Conservation (phyloP, 805 yeast species). For the Lipomyces kockii region DNA sequence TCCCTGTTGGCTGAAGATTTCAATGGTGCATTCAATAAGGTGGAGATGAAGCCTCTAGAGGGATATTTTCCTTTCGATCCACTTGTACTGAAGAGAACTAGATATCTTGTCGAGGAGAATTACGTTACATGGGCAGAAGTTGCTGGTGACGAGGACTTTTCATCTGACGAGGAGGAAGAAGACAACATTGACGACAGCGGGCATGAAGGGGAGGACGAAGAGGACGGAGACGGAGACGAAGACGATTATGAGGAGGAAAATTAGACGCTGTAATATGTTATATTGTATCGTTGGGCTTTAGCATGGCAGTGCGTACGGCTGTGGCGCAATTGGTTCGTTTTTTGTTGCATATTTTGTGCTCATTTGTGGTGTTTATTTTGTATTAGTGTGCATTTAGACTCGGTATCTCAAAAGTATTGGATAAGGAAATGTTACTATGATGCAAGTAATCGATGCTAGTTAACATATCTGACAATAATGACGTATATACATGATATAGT, state of each 20-base stretch:
- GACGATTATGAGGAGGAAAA: slow-evolving; percentile 10
- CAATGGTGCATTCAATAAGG: slow-evolving; percentile 4
- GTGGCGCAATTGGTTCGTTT: not conserved
- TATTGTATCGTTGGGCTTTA: not conserved
- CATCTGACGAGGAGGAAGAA: slow-evolving; percentile 52
- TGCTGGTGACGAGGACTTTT: slow-evolving; percentile 58
- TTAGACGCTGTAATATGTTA: not conserved
- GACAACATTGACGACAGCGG: slow-evolving; percentile 47
- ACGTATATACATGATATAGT: not conserved
- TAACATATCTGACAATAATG: not conserved
- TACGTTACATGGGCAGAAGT: slow-evolving; percentile 86
- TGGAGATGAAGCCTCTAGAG: slow-evolving; percentile 61
- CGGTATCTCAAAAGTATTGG: not conserved
- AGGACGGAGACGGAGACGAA: slow-evolving; percentile 33
- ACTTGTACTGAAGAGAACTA: slow-evolving; percentile 66
- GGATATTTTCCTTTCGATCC: slow-evolving; percentile 99
- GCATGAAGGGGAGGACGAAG: slow-evolving; percentile 38
- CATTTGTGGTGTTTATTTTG: not conserved
- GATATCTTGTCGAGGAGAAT: slow-evolving; percentile 56
- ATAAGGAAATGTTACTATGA: not conserved
- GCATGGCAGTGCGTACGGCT: not conserved
- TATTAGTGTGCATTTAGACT: not conserved
- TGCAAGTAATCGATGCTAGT: not conserved
- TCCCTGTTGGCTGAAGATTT: not conserved
- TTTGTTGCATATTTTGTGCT: not conserved